phyloP scores from a whole-genome alignment of 164 flowering plant genomes.

The Aristolochia californica region DNA sequence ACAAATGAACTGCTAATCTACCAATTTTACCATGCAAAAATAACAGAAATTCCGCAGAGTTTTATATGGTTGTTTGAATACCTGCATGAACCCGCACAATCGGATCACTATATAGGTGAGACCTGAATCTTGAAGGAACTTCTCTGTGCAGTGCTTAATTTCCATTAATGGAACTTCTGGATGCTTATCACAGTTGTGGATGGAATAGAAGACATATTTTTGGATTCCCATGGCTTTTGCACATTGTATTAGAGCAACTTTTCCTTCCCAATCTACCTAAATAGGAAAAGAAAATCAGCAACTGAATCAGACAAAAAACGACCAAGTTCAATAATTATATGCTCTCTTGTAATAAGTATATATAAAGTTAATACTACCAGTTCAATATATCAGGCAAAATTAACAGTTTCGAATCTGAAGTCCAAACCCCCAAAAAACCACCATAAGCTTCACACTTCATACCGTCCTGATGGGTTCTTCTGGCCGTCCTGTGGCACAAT shows the following conservation, averaged over 20 bases:
- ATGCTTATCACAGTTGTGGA: constrained; percentile 96
- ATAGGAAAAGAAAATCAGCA: constrained; percentile 21
- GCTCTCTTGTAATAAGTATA: no score
- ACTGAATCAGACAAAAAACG: constrained; percentile 8
- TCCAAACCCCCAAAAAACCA: neutral
- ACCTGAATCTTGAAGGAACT: constrained; percentile 80
- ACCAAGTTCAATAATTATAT: no score
- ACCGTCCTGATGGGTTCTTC: constrained; percentile 96
- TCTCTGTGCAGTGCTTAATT: constrained; percentile 91
- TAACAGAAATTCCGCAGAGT: neutral
- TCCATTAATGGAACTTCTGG: constrained; percentile 98
- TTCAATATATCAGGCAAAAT: no score
- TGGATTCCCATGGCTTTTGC: constrained; percentile 99
- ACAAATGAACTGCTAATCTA: no score
- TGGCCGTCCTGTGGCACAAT: constrained; percentile 98
- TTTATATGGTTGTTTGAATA: constrained; percentile 17
- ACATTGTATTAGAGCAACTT: constrained; percentile 97
- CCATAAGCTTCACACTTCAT: constrained; percentile 7
- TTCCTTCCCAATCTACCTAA: constrained; percentile 99
- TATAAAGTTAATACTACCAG: no score
- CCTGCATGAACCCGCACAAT: constrained; percentile 98
- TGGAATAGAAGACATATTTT: constrained; percentile 83
- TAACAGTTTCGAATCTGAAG: no score
- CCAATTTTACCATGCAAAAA: no score
- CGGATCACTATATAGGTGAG: constrained; percentile 57